Conservation (phyloP, 2,329 filamentous ascomycete species). For the Pleoardoris graminearum region DNA sequence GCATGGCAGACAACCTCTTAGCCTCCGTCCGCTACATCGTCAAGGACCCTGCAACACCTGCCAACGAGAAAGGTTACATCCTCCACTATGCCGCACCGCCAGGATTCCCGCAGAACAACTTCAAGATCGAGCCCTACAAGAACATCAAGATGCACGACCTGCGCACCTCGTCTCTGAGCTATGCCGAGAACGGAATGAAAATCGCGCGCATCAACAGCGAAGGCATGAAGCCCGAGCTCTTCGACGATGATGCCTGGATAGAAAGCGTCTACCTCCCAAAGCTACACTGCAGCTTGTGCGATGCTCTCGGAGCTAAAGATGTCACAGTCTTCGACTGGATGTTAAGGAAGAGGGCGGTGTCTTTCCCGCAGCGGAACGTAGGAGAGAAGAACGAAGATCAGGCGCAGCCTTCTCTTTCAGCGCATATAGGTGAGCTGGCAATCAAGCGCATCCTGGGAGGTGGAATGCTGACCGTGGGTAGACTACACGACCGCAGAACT, state of each 20-base stretch:
- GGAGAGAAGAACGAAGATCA: slow-evolving; percentile 11
- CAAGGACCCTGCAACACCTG: background rate
- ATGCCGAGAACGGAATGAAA: slow-evolving; percentile 3
- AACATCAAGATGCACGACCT: slow-evolving; percentile 18
- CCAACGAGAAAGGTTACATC: slow-evolving; percentile 14
- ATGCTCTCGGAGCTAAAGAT: slow-evolving; percentile 10
- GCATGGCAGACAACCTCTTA: slow-evolving; percentile 8
- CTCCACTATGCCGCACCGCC: slow-evolving; percentile 14
- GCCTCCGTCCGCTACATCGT: slow-evolving; percentile 11
- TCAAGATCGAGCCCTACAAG: slow-evolving; percentile 12
- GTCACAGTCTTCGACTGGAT: slow-evolving; percentile 15
- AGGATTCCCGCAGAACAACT: slow-evolving; percentile 14
- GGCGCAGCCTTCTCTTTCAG: slow-evolving; percentile 9
- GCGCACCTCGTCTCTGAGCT: slow-evolving; percentile 4
- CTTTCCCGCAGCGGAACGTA: slow-evolving; percentile 9
- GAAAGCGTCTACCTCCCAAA: slow-evolving; percentile 12
- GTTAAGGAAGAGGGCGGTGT: slow-evolving; percentile 13
- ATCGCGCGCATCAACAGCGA: slow-evolving; percentile 8
- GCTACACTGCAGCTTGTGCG: slow-evolving; percentile 6
- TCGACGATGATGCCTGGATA: slow-evolving; percentile 14
- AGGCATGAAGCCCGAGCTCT: slow-evolving; percentile 7
- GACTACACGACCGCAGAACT: slow-evolving; percentile 14
- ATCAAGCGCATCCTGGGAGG: background rate
- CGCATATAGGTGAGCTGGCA: slow-evolving; percentile 11
- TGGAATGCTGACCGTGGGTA: background rate